Conservation (phyloP, 495 filamentous ascomycete species). For the Usnea hakonensis region DNA sequence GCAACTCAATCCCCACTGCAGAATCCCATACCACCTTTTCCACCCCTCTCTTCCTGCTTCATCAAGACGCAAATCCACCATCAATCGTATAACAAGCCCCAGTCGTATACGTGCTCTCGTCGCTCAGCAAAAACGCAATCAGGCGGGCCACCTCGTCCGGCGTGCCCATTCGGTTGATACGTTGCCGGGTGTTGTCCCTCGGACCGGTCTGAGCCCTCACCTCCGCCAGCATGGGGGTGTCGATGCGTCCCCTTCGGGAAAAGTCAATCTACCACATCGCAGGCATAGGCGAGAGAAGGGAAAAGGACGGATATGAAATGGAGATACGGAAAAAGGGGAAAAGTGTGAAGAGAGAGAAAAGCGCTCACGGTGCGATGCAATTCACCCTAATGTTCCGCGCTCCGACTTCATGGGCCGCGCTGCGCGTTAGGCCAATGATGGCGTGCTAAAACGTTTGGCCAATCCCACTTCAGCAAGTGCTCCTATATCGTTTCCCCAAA, state of each 20-base stretch:
- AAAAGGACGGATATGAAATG: not conserved
- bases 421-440: constrained; percentile 51
- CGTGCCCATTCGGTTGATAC: constrained; percentile 38
- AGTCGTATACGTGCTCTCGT: constrained; percentile 49
- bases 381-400: constrained; percentile 49
- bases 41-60: not conserved
- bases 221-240: constrained; percentile 43
- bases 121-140: constrained; percentile 50
- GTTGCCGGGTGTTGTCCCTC: constrained; percentile 18
- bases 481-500: too few relatives aligned
- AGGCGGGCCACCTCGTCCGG: constrained; percentile 45
- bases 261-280: too few relatives aligned
- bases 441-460: constrained; percentile 39
- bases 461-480: not conserved
- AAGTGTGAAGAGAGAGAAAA: not conserved
- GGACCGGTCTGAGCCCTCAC: constrained; percentile 15
- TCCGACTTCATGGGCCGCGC: constrained; percentile 52
- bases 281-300: not conserved
- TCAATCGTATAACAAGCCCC: constrained; percentile 39
- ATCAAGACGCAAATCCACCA: constrained; percentile 17
- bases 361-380: constrained; percentile 44
- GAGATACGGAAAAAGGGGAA: too few relatives aligned
- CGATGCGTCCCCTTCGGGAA: constrained; percentile 45
- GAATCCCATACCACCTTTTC: not conserved
- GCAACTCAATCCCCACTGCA: too few relatives aligned